Evolutionary conservation across 495 filamentous ascomycete species (phyloP).

Genomic region (Amphirosellinia nigrospora): DNA sequence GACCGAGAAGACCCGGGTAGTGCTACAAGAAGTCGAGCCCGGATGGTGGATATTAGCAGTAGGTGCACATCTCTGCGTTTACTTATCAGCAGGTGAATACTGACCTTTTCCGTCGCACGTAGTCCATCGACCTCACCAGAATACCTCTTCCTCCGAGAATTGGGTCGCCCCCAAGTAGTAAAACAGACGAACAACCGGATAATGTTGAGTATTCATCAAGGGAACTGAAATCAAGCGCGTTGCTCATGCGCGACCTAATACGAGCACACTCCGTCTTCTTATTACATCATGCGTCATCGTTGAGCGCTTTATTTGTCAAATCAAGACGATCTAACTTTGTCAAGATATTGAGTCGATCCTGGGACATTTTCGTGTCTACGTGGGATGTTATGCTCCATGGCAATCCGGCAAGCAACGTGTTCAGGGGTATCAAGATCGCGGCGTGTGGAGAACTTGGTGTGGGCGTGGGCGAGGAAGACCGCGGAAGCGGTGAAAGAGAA

Average conservation of each 20-base stretch:
- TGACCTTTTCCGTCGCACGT: slow-evolving; percentile 13
- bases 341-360: slow-evolving; percentile 76
- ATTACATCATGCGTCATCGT: slow-evolving; percentile 78
- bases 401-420: slow-evolving; percentile 80
- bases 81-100: background rate
- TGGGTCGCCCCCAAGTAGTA: slow-evolving; percentile 29
- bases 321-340: slow-evolving; percentile 54
- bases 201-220: slow-evolving; percentile 79
- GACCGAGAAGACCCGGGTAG: slow-evolving; percentile 83
- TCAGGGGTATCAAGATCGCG: slow-evolving; percentile 86
- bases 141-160: slow-evolving; percentile 52
- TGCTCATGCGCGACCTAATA: slow-evolving; percentile 79
- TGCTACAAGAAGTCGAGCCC: slow-evolving; percentile 78
- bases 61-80: slow-evolving; percentile 32
- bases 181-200: slow-evolving; percentile 39
- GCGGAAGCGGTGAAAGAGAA: slow-evolving; percentile 88
- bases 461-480: slow-evolving; percentile 92
- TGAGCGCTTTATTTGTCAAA: slow-evolving; percentile 68
- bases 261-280: slow-evolving; percentile 85
- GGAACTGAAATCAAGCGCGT: slow-evolving; percentile 81
- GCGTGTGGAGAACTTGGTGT: slow-evolving; percentile 90
- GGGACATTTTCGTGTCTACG: slow-evolving; percentile 76
- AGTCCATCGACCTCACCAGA: slow-evolving; percentile 79
- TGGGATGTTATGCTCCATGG: slow-evolving; percentile 93
- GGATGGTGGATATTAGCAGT: slow-evolving; percentile 97